Base-by-base conservation (phyloP, 192 early-diverging fungal species). In the Globomyces pollinis-pini region DNA sequence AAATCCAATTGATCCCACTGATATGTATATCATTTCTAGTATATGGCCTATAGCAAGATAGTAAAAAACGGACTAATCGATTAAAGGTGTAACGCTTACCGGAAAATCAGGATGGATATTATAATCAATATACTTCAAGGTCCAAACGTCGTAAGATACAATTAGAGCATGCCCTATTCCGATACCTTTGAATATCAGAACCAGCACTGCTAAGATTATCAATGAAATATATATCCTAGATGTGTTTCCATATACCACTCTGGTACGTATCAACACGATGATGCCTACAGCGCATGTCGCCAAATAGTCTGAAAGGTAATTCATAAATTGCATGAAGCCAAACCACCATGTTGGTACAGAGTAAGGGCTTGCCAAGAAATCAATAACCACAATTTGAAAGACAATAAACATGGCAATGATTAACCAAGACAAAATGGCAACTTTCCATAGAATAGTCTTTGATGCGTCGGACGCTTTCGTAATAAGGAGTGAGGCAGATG, bases 321-420 rank as follows among this genome's bases (percentile, higher is more conserved):
- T 55, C 5, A 12, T n/a, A 33, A 18, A 18, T 23, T 32, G 21
- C 3, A 55, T 39, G 20, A 55, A 36, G 8, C 21, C 52, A 36
- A 55, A 2, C 6, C 5, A 55, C n/a, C 20, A 39, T 9, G 29
- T 31, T 3, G 52, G 7, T 6, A 15, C 20, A 36, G 21, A 39
- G 38, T 55, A 55, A n/a, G 52, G 52, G 7, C 29, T 32, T 5
- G 52, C 52, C 1, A 32, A 39, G 52, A n/a, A 39, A 39, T 55
- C 52, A 3, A 55, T 8, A 12, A 55, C 52, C 7, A 55, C 34
- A 9, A 55, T 31, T 38, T 39, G 38, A 18, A 34, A 39, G 5
- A 55, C 26, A 33, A 55, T 31, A 55, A 36, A 55, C 4, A 18
- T 31, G 6, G 33, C 21, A 8, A 47, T 47, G 1, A 47, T 20